Evolutionary conservation across 768 basidiomycete genomes (phyloP), one percentile per base, ranked within the genome.

Genomic region (Phanerochaete carnosa): DNA sequence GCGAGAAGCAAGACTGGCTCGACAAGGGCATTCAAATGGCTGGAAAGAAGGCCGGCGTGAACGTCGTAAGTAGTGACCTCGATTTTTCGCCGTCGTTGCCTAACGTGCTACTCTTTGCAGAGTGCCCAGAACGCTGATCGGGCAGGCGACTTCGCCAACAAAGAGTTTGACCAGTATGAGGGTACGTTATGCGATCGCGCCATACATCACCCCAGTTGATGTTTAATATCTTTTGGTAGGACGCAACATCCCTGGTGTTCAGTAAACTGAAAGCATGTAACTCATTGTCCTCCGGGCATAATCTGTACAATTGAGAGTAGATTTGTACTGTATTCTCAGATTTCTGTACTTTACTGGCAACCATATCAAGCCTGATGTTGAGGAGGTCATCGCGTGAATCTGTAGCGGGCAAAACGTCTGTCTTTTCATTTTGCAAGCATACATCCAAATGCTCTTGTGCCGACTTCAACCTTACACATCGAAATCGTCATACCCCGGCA

Each of bases 401-500:
- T n/a, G n/a, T n/a, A n/a, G n/a, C n/a, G n/a, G n/a, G n/a, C n/a
- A n/a, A n/a, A n/a, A n/a, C n/a, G n/a, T n/a, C n/a, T n/a, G n/a
- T n/a, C n/a, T n/a, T n/a, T n/a, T n/a, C n/a, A n/a, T n/a, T n/a
- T n/a, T n/a, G n/a, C n/a, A n/a, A n/a, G n/a, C n/a, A n/a, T n/a
- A n/a, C n/a, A n/a, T n/a, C n/a, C n/a, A n/a, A n/a, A n/a, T n/a
- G n/a, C n/a, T n/a, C n/a, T n/a, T n/a, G n/a, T n/a, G n/a, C n/a
- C n/a, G n/a, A n/a, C n/a, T n/a, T n/a, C 46, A 47, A 8, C 19
- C n/a, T 26, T 19, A 47, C 6, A 47, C n/a, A 9, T 7, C 51
- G 11, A 70, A 23, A 56, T 70, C 69, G 43, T 67, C 65, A 37
- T 63, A 71, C 32, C 64, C 70, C 5, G 66, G 68, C 68, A 71